phyloP scores from a whole-genome alignment of 2,329 filamentous ascomycete genomes.

The Hypoxylon sp. region DNA sequence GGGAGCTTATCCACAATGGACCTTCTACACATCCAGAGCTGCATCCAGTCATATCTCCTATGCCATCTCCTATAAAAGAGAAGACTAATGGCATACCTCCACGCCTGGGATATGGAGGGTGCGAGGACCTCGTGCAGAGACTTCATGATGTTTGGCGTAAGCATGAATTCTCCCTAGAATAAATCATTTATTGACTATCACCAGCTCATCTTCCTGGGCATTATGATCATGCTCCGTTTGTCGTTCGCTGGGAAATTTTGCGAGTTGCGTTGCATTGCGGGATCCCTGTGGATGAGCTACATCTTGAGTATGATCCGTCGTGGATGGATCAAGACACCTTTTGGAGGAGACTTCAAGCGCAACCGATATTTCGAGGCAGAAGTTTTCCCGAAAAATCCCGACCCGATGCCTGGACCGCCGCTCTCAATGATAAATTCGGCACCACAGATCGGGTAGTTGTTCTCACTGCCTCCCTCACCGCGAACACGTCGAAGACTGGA shows the following conservation, averaged over 20 bases:
- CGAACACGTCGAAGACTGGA: slow-evolving; percentile 54
- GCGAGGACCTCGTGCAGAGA: slow-evolving; percentile 41
- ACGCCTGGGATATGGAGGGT: slow-evolving; percentile 8
- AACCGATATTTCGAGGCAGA: slow-evolving; percentile 61
- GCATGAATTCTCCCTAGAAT: slow-evolving; percentile 18
- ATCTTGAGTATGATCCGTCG: slow-evolving; percentile 56
- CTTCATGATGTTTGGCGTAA: slow-evolving; percentile 53
- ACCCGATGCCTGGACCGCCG: slow-evolving; percentile 62
- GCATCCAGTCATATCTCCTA: slow-evolving; percentile 10
- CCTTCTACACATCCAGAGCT: slow-evolving; percentile 34
- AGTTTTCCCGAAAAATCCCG: slow-evolving; percentile 64
- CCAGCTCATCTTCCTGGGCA: slow-evolving; percentile 56
- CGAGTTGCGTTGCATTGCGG: slow-evolving; percentile 64
- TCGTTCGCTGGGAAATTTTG: slow-evolving; percentile 67
- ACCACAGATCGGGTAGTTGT: slow-evolving; percentile 58
- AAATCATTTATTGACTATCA: slow-evolving; percentile 15
- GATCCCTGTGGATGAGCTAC: slow-evolving; percentile 57
- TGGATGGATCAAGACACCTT: slow-evolving; percentile 64
- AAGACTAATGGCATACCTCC: neutral
- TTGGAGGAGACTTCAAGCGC: slow-evolving; percentile 58
- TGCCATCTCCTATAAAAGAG: slow-evolving; percentile 10
- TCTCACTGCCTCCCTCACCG: slow-evolving; percentile 61
- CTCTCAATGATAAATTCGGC: slow-evolving; percentile 56
- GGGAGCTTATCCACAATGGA: slow-evolving; percentile 14
- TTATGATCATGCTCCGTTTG: slow-evolving; percentile 63